Evolutionary conservation across 148 eudicot species (phyloP), one percentile per base, ranked within the genome.

Genomic region (Camellia sinensis): DNA sequence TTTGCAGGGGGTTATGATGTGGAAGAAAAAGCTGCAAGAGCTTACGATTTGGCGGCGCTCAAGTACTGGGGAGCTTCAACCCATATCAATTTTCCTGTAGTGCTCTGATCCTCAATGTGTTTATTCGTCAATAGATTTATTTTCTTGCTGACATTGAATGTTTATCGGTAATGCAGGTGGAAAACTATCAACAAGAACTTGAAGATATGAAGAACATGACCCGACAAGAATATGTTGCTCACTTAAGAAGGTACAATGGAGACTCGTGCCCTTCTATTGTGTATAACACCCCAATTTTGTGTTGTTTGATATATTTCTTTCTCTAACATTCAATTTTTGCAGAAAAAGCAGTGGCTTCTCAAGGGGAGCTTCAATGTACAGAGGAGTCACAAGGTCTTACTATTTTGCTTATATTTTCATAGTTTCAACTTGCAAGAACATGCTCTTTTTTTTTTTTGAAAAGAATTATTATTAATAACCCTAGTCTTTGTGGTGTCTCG

Each of bases 181-280:
- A 97, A 59, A 90, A 91, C 64, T 97, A 94, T 78, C 86, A 87
- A 67, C 91, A 91, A 88, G 93, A 95, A 80, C 85, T 93, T 73
- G 99, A 92, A 67, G 94, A 89, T 8, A 95, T 93, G 99, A 94
- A 97, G 86, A 96, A 89, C 85, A 94, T 94, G 97, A 89, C 89
- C 57, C 87, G 98, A 79, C 99, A 94, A 82, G 99, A 97, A 84
- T 97, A 83, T 85, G 98, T 97, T 79, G 99, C 99, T 87, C 98
- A 97, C 37, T 89, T 97, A 37, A 86, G 99, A 85, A 90, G 96
- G 96, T 93, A 78, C 2, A 17, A 29, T 29, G 37, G 37, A 29
- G 37, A 29, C 37, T 29, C 1, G 1, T 29, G 37, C 37, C 37
- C 37, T 29, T 29, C 1, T 12, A 45, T 53, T 66, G 3, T 57